Base-by-base conservation (phyloP, 169 alveolate genomes). In the Eimeria necatrix region DNA sequence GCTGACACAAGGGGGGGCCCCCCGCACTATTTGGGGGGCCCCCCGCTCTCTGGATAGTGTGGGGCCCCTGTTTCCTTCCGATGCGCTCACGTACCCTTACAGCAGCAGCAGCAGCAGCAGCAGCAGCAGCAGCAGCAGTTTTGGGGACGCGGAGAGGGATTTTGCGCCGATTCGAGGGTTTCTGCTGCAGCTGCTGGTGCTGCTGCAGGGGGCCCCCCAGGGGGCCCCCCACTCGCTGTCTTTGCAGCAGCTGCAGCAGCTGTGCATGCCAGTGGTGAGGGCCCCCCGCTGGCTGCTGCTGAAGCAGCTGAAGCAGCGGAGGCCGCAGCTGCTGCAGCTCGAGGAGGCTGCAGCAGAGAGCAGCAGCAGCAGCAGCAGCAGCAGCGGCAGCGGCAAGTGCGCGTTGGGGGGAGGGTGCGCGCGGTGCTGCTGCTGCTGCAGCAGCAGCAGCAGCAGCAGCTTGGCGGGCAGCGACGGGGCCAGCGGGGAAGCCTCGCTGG, bases 211-310 rank as follows among this genome's bases (percentile, higher is more conserved):
- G 78, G 20, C 84, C 16, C 53, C 84, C 14, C 52, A 24, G n/a
- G 56, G 84, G 6, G 48, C 53, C 52, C 20, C 84, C 52, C 53
- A 8, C 46, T 18, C 52, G 56, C 52, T 18, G 6, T 73, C 84
- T n/a, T 32, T 73, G 84, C 84, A 26, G 48, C 84, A 73, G 84
- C 52, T 73, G 84, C 84, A 73, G 84, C 84, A 73, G 52, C 84
- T 26, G 18, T 32, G 49, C 84, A 26, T 73, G 53, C 84, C 84
- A 46, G 24, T 4, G n/a, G 12, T 32, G n/a, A 9, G 10, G 84
- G 46, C 84, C 52, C 84, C 84, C 46, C 49, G 52, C 8, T 73
- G 12, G 6, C n/a, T 32, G 48, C 52, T 73, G 84, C 84, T 73
- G 84, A 46, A 32, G 53, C 49, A 26, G 84, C 20, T 73, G 52